Evolutionary conservation across 768 basidiomycete genomes (phyloP).

Genomic region (Xerocomellus intermedius): DNA sequence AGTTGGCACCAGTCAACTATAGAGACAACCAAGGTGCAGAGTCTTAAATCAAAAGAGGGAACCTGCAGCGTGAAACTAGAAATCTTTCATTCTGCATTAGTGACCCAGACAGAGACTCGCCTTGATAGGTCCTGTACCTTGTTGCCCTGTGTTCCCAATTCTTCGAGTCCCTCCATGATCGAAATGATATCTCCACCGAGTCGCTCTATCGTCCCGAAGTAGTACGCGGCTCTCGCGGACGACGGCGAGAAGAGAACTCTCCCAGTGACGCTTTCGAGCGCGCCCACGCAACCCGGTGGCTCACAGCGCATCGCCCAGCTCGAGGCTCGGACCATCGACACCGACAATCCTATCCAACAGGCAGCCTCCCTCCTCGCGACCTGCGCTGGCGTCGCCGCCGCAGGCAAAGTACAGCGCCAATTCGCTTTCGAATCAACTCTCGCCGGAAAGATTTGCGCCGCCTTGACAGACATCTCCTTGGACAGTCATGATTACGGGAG

Average conservation of each 20-base stretch:
- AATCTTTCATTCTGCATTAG: too few species aligned
- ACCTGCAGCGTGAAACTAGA: too few species aligned
- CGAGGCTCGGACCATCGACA: slow-evolving; percentile 1
- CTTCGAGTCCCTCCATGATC: slow-evolving; percentile 40
- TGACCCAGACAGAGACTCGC: too few species aligned
- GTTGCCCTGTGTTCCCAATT: too few species aligned
- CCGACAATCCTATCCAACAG: slow-evolving; percentile 44
- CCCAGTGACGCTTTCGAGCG: slow-evolving; percentile 76
- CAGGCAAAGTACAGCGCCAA: slow-evolving; percentile 53
- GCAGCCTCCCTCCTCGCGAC: slow-evolving; percentile 64
- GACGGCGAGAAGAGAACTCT: slow-evolving; percentile 18
- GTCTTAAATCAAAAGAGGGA: too few species aligned
- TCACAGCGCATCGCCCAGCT: slow-evolving; percentile 53
- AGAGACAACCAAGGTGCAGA: too few species aligned
- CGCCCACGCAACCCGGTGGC: slow-evolving; percentile 67
- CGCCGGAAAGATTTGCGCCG: slow-evolving; percentile 33
- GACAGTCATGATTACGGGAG: slow-evolving; percentile 67
- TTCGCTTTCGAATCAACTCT: slow-evolving; percentile 42
- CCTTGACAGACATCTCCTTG: slow-evolving; percentile 66
- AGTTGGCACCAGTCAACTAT: too few species aligned
- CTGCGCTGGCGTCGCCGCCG: slow-evolving; percentile 62
- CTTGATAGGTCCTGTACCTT: too few species aligned
- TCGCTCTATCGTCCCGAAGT: slow-evolving; percentile 58
- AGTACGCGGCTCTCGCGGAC: slow-evolving; percentile 58
- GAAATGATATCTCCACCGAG: slow-evolving; percentile 55